These are phyloP conservation scores for Prunus mume DNA, from an alignment of 306 rosid species.

Conservation along the genomic window DNA sequence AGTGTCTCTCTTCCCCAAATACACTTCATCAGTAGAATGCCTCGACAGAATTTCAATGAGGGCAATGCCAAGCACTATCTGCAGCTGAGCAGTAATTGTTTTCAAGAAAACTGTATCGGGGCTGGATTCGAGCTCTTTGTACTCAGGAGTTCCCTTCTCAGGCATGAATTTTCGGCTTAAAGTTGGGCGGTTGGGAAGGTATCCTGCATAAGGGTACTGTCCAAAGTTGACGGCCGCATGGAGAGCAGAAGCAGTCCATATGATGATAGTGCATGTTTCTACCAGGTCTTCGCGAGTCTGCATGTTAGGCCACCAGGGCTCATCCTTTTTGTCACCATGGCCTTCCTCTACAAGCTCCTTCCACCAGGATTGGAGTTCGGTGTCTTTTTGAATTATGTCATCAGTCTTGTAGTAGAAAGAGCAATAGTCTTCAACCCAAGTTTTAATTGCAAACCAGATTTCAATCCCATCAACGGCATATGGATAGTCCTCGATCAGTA, in stretches of 20 bases:
- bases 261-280: conserved; percentile 38
- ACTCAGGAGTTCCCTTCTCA: conserved; percentile 44
- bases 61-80: conserved; percentile 47
- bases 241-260: conserved; percentile 75
- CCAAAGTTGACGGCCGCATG: conserved; percentile 73
- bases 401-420: conserved; percentile 48
- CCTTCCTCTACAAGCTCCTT: conserved; percentile 48
- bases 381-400: conserved; percentile 35
- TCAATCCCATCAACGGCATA: conserved; percentile 57
- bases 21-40: conserved; percentile 56
- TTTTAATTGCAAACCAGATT: conserved; percentile 54
- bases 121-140: conserved; percentile 40
- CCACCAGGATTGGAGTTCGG: conserved; percentile 71
- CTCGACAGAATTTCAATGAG: conserved; percentile 61
- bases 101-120: conserved; percentile 43
- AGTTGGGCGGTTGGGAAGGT: conserved; percentile 63
- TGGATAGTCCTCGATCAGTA: conserved; percentile 61
- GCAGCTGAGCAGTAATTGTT: conserved; percentile 56
- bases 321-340: conserved; percentile 56
- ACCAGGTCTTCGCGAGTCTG: conserved; percentile 39
- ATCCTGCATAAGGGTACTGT: conserved; percentile 70
- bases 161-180: conserved; percentile 57
- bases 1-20: conserved; percentile 49
- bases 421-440: conserved; percentile 62
- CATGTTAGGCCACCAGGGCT: conserved; percentile 60